A percentile compares a stretch with the other conserved stretches of the same genome.
Conservation (phyloP, 768 basidiomycete species). For the Suillus variegatus region DNA sequence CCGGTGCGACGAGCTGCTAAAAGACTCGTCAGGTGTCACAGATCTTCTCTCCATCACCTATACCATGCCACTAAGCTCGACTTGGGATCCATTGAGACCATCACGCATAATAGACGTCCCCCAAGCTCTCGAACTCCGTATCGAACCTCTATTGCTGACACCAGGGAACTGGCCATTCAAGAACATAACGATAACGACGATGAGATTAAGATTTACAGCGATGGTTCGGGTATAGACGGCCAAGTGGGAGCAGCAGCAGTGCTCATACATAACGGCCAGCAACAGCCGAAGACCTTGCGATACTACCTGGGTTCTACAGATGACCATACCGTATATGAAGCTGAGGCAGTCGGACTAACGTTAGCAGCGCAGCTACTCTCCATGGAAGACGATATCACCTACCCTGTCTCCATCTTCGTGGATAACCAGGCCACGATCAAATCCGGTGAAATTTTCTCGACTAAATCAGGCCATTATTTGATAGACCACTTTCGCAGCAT, state of each 20-base stretch:
- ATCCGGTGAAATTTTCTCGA: constrained; percentile 19
- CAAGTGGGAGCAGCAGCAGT: constrained; percentile 25
- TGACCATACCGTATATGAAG: constrained; percentile 28
- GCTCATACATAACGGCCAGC: rapidly evolving
- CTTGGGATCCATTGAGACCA: neutral
- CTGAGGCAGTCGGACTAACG: constrained; percentile 20
- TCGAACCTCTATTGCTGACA: rapidly evolving
- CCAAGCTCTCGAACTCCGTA: neutral
- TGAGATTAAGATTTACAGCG: neutral
- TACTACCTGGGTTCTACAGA: constrained; percentile 8
- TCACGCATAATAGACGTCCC: neutral
- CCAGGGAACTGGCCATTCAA: neutral
- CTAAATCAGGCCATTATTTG: neutral
- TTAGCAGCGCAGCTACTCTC: constrained; percentile 15
- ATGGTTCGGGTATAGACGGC: constrained; percentile 20
- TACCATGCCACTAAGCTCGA: neutral
- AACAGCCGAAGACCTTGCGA: neutral
- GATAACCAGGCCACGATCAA: constrained; percentile 27
- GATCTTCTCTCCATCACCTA: neutral
- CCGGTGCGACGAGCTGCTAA: no score
- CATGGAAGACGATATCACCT: neutral
- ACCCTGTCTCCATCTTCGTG: constrained; percentile 7
- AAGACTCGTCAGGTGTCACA: neutral
- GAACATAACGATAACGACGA: neutral
- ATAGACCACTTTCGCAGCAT: constrained; percentile 6